Evolutionary conservation across 805 yeast species (phyloP), one percentile per base, ranked within the genome.

Genomic region (Candida sanyiensis): DNA sequence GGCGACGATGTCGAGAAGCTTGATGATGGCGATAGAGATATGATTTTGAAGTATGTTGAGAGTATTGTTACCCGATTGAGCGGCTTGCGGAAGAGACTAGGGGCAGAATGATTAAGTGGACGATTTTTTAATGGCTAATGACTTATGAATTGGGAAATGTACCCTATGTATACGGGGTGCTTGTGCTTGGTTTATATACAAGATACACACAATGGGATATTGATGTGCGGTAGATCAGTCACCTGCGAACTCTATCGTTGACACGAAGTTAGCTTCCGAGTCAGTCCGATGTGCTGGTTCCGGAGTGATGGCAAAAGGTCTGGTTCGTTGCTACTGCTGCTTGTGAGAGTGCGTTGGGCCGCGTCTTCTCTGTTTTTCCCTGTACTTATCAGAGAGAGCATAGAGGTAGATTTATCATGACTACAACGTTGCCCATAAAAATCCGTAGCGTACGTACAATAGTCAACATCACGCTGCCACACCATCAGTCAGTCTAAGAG

Each of bases 1-100:
- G 66, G 61, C 22, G 54, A 48, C 10, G 64, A 59, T 35, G 37
- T 33, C 18, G 59, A 54, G 26, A 70, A 59, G 43, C 65, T 89
- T 42, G 94, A 85, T 52, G 72, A 67, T 5, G 86, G 80, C 35
- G 97, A 90, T 58, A 66, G 66, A 37, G 73, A 69, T 31, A 81
- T 84, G 60, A 86, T 90, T 36, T 86, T 82, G 56, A 78, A 78
- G 59, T 86, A 89, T 54, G 81, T 88, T 48, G 74, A 75, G 40
- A 82, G 94, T 58, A 87, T 90, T 47, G 85, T 90, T 12, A 81
- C 77, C 49, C 69, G 97, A 46, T 67, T 90, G 49, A 70, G 75
- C n/a, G 77, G 81, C 9, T 68, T 89, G 54, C 73, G 81, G 57
- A 69, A 67, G 52, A 86, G 81, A 67, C 54, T 81, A 38, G 52